phyloP scores from a whole-genome alignment of 148 eudicot genomes.

The Persicaria maculosa region DNA sequence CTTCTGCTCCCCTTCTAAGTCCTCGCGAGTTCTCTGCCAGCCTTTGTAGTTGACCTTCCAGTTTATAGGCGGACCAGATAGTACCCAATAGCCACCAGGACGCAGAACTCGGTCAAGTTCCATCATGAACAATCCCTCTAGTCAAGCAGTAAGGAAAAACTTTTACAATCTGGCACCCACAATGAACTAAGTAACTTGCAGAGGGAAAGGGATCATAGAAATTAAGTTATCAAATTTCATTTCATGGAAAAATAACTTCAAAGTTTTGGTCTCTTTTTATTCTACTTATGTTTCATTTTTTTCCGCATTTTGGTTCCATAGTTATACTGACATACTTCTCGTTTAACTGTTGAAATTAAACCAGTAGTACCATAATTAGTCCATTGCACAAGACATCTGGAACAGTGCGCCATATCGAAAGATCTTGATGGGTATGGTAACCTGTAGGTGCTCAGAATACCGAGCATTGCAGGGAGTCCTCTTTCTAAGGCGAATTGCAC shows the following conservation, averaged over 20 bases:
- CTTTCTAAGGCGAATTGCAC: conserved; percentile 59
- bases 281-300: neutral
- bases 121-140: conserved; percentile 57
- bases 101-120: conserved; percentile 67
- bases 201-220: neutral
- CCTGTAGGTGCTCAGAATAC: conserved; percentile 39
- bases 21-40: conserved; percentile 45
- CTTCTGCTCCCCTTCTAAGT: conserved; percentile 44
- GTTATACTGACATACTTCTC: neutral
- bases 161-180: neutral
- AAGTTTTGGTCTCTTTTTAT: neutral
- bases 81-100: conserved; percentile 77
- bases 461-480: conserved; percentile 58
- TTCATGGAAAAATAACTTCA: neutral
- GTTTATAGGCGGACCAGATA: conserved; percentile 69
- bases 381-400: conserved; percentile 61
- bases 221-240: neutral
- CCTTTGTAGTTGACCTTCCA: conserved; percentile 48
- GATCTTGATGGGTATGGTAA: conserved; percentile 49
- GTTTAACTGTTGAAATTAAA: neutral
- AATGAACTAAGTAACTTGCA: neutral
- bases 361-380: conserved; percentile 34
- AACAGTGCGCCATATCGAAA: conserved; percentile 57
- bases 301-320: neutral
- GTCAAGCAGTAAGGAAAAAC: conserved; percentile 5